Percentiles rank a stretch among this genome's conserved stretches.
These are phyloP conservation scores for Hymenoscyphus infarciens DNA, from an alignment of 2,329 filamentous ascomycete species.

Conservation along the genomic window DNA sequence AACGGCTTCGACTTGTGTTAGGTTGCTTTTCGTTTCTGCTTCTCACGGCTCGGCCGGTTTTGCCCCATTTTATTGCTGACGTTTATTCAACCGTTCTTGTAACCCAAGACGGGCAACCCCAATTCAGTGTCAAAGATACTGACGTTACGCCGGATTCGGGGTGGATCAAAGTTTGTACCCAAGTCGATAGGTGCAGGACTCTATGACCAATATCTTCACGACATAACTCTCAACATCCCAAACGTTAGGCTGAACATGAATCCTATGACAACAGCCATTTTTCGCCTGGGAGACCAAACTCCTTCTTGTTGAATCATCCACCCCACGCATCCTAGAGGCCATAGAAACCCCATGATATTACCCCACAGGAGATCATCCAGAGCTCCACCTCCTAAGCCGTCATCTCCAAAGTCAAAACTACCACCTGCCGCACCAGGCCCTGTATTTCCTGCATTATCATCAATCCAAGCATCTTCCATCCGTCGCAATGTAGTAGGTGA, in stretches of 20 bases:
- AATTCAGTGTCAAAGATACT: neutral
- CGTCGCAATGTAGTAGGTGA: slow-evolving; percentile 68
- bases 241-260: slow-evolving; percentile 75
- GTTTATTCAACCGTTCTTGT: neutral
- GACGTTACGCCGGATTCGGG: neutral
- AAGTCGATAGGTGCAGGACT: neutral
- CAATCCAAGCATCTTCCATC: slow-evolving; percentile 90
- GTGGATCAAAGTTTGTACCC: neutral
- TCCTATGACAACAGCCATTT: slow-evolving; percentile 82
- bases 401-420: slow-evolving; percentile 38
- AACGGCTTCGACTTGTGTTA: neutral
- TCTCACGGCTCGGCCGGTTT: neutral
- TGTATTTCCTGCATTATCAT: slow-evolving; percentile 52
- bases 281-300: slow-evolving; percentile 78
- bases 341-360: slow-evolving; percentile 90
- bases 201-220: slow-evolving; percentile 20
- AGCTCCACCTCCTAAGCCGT: slow-evolving; percentile 40
- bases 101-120: neutral
- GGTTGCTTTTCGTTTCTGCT: neutral
- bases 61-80: neutral
- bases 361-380: slow-evolving; percentile 86
- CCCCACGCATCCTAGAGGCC: slow-evolving; percentile 79
- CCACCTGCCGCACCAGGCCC: slow-evolving; percentile 38
- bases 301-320: slow-evolving; percentile 86
- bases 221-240: slow-evolving; percentile 55